These are phyloP conservation scores for Tilletia indica DNA, from an alignment of 1,284 basidiomycete species.

Conservation along the genomic window DNA sequence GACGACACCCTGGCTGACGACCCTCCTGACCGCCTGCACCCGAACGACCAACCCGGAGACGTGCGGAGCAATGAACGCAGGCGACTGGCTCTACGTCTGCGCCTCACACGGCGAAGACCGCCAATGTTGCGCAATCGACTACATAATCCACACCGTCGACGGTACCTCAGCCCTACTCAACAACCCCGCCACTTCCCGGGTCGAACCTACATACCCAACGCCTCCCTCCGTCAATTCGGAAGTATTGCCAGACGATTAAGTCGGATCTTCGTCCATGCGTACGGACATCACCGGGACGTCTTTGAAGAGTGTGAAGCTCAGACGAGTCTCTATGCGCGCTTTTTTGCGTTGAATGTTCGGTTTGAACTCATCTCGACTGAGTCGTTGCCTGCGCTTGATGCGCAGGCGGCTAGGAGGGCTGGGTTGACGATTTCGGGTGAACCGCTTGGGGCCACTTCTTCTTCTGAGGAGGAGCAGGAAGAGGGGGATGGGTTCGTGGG, in stretches of 20 bases:
- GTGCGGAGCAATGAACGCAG: constrained; percentile 95
- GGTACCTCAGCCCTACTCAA: constrained; percentile 89
- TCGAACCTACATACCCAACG: constrained; percentile 60
- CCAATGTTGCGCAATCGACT: constrained; percentile 89
- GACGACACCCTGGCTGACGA: constrained; percentile 80
- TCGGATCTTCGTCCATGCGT: constrained; percentile 92
- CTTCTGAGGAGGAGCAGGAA: too few relatives aligned
- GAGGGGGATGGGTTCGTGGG: too few relatives aligned
- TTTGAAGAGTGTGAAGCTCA: constrained; percentile 84
- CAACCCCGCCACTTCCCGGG: constrained; percentile 82
- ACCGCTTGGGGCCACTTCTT: too few relatives aligned
- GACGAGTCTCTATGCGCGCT: constrained; percentile 84
- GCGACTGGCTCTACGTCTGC: constrained; percentile 93
- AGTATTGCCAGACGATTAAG: constrained; percentile 83
- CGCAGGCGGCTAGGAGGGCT: background rate
- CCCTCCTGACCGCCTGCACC: constrained; percentile 75
- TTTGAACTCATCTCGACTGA: constrained; percentile 72
- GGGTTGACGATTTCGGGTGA: background rate
- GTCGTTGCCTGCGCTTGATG: constrained; percentile 18
- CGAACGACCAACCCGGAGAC: constrained; percentile 55
- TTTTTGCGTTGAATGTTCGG: constrained; percentile 75
- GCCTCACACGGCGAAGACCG: constrained; percentile 69
- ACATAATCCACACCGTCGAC: constrained; percentile 90
- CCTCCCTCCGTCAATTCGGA: constrained; percentile 81
- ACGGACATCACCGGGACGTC: constrained; percentile 71